These are phyloP conservation scores for Lojkania enalia DNA, from an alignment of 2,329 filamentous ascomycete genomes.

Conservation along the genomic window DNA sequence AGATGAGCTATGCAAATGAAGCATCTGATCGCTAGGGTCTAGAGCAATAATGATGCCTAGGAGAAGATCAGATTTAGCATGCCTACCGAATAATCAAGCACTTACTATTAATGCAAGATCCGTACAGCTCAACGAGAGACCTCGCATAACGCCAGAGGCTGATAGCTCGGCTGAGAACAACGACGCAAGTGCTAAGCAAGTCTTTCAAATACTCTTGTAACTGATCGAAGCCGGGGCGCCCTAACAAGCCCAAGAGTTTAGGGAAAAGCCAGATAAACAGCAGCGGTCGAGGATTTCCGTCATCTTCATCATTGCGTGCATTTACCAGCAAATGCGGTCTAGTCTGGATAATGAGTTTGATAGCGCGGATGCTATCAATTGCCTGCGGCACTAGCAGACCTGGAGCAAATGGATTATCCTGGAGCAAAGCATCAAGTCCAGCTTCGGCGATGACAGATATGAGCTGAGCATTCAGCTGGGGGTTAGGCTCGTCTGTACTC, in stretches of 20 bases:
- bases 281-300: constrained; percentile 44
- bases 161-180: constrained; percentile 39
- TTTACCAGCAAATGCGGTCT: constrained; percentile 68
- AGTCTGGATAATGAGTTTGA: constrained; percentile 74
- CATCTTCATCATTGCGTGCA: constrained; percentile 33
- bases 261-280: constrained; percentile 60
- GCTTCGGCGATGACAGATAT: constrained; percentile 82
- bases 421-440: constrained; percentile 69
- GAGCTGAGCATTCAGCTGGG: constrained; percentile 80
- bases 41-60: constrained; percentile 52
- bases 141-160: constrained; percentile 42
- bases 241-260: constrained; percentile 54
- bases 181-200: constrained; percentile 44
- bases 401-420: constrained; percentile 70
- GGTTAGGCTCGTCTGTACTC: constrained; percentile 62
- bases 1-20: constrained; percentile 10
- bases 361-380: constrained; percentile 74
- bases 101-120: constrained; percentile 48
- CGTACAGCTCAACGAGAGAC: constrained; percentile 42
- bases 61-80: constrained; percentile 1
- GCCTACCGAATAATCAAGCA: not conserved
- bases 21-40: constrained; percentile 36
- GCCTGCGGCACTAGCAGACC: constrained; percentile 62
- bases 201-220: constrained; percentile 45
- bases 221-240: constrained; percentile 45